Base-by-base conservation (phyloP, 306 rosid genomes). In the Malus domestica region DNA sequence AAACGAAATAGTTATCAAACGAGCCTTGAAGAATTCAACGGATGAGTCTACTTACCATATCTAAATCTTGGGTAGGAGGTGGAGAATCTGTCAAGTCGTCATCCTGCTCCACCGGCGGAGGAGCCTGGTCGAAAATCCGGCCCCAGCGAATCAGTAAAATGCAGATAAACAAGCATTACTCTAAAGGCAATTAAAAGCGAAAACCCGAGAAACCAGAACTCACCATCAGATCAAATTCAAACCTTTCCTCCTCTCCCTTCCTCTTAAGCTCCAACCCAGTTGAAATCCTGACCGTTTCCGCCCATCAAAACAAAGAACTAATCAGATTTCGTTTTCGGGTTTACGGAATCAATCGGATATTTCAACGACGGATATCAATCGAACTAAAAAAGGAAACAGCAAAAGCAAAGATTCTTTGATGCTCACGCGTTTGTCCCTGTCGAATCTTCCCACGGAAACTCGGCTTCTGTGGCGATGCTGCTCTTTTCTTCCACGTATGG, bases 171-270 rank as follows among this genome's bases (percentile, higher is more conserved):
- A 29, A 70, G 51, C 23, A 76, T 72, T 3, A 29, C 57, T 6
- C 61, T 76, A 66, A 86, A 70, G 65, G 55, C 18, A 86, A 79
- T 49, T 3, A 15, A 29, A 29, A 84, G 16, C 55, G 20, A 49
- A 83, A 45, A 38, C 4, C 16, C 59, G 63, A 68, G 1, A 32
- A 61, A 68, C 69, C 70, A 69, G 61, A 66, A 76, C 89, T 88
- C 84, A 92, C 97, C 97, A 86, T 89, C 83, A 88, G 83, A 83
- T 89, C 97, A 70, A 92, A 85, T 69, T 83, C 82, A 55, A 89
- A 85, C 73, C 55, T 86, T 84, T 83, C 86, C 54, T 22, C 27
- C 13, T 61, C 84, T 77, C 79, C 83, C 62, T 80, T 82, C 65
- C 68, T 80, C 20, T 61, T 76, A 66, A 61, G 67, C 84, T 74